phyloP scores from a whole-genome alignment of 2,329 filamentous ascomycete species.

The Emergomyces orientalis region DNA sequence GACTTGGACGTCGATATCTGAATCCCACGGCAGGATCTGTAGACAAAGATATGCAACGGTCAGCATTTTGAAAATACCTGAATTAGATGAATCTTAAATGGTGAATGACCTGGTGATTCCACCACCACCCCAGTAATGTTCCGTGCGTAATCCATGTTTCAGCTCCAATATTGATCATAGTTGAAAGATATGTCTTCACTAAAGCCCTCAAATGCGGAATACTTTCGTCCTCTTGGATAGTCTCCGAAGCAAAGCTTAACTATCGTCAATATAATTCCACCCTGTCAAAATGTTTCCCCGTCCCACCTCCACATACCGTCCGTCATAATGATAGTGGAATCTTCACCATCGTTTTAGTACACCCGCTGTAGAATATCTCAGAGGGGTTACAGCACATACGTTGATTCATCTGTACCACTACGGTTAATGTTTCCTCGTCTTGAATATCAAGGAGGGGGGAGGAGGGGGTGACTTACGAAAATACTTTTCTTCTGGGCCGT shows the following conservation, averaged over 20 bases:
- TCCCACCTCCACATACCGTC: constrained; percentile 16
- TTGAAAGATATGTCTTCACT: constrained; percentile 47
- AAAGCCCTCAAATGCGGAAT: constrained; percentile 42
- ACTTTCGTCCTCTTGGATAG: constrained; percentile 41
- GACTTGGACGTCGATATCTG: constrained; percentile 52
- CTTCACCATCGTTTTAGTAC: not conserved
- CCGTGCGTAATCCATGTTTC: constrained; percentile 58
- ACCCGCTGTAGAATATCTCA: not conserved
- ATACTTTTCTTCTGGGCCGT: constrained; percentile 13
- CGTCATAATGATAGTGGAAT: constrained; percentile 35
- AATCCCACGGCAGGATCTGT: constrained; percentile 52
- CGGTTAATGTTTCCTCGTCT: not conserved
- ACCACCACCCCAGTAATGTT: constrained; percentile 53
- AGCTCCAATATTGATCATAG: constrained; percentile 48
- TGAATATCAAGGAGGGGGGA: not conserved
- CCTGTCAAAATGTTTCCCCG: not conserved
- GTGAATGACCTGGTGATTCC: constrained; percentile 43
- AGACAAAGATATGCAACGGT: not conserved
- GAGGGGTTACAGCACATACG: constrained; percentile 6
- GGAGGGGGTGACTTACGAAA: constrained; percentile 12
- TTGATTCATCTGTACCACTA: constrained; percentile 11
- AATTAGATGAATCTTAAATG: not conserved
- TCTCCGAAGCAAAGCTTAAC: constrained; percentile 39
- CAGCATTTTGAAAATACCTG: not conserved
- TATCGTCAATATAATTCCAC: not conserved